phyloP scores from a whole-genome alignment of 371 early-diverging fungal species.

The Mortierella sp. region DNA sequence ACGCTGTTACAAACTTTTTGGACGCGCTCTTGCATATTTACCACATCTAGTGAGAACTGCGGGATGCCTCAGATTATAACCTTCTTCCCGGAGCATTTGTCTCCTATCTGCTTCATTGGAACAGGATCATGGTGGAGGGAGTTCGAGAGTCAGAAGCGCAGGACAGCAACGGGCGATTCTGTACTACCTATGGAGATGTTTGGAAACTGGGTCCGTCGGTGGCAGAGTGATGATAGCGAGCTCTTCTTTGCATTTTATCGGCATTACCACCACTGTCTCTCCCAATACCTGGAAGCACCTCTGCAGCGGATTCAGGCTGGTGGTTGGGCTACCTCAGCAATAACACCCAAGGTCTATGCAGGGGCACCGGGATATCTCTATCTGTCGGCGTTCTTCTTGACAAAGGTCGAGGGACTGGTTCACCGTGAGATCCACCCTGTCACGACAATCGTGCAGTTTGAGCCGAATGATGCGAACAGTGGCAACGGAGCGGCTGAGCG shows the following conservation, averaged over 20 bases:
- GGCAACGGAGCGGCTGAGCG: slow-evolving; percentile 26
- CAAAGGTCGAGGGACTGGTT: slow-evolving; percentile 64
- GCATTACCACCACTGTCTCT: slow-evolving; percentile 64
- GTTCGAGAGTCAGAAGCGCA: slow-evolving; percentile 56
- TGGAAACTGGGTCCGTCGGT: slow-evolving; percentile 67
- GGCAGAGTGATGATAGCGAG: slow-evolving; percentile 73
- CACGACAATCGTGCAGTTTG: slow-evolving; percentile 61
- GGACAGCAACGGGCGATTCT: slow-evolving; percentile 43
- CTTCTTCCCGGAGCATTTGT: slow-evolving; percentile 57
- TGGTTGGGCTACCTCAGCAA: slow-evolving; percentile 39
- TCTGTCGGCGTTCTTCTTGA: slow-evolving; percentile 65
- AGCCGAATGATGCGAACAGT: slow-evolving; percentile 34
- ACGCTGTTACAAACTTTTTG: neutral
- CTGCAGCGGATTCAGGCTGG: slow-evolving; percentile 47
- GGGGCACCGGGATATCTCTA: slow-evolving; percentile 68
- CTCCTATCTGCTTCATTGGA: slow-evolving; percentile 49
- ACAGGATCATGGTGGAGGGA: slow-evolving; percentile 57
- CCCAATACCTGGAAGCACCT: slow-evolving; percentile 50
- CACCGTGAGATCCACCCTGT: slow-evolving; percentile 66
- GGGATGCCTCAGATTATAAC: slow-evolving; percentile 48
- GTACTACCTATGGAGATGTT: slow-evolving; percentile 57
- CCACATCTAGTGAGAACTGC: slow-evolving; percentile 36
- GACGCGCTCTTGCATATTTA: neutral
- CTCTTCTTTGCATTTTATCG: slow-evolving; percentile 71
- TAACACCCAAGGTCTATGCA: slow-evolving; percentile 59